Base-by-base conservation (phyloP, 129 eudicot genomes). In the Glebionis coronaria region DNA sequence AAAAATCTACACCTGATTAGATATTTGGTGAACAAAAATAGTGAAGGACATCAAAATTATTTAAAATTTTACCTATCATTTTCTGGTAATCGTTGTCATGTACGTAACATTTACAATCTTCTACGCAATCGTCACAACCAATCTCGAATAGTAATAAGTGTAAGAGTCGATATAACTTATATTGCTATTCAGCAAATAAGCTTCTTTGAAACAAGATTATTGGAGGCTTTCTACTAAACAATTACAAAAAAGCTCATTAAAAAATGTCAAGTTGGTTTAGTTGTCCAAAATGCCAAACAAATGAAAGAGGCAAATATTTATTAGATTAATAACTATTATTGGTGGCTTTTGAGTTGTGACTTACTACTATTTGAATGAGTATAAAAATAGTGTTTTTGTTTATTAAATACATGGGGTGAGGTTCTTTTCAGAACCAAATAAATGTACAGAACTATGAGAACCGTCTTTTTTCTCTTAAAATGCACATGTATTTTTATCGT, bases 221-320 rank as follows among this genome's bases (percentile, higher is more conserved):
- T 61, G 55, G 69, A 61, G 69, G 69, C 51, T 61, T 50, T 2
- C 28, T 28, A 35, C 42, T 1, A 35, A 35, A 35, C 42, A 5
- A 35, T 35, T 35, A 6, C 9, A 7, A 35, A 35, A 31, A 35
- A 35, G 42, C 42, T 35, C 6, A 5, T 12, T 12, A 42, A 29
- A 46, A 20, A 35, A 38, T 4, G 11, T 18, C 44, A 63, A 38
- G 54, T 72, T 61, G 70, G 54, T 40, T 42, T 38, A 52, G 55
- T 40, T 51, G 62, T 61, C 55, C 70, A 71, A 71, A 60, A 38
- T 19, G 62, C 61, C 52, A 71, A 49, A 13, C 42, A 28, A 71
- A 71, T 61, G 18, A 61, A 71, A 31, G 61, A 12, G 61, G 53
- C 61, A 14, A 38, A 50, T 35, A 18, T 52, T 54, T 9, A 3